Evolutionary conservation across 768 basidiomycete species (phyloP).

Genomic region (Tulasnella sp.): DNA sequence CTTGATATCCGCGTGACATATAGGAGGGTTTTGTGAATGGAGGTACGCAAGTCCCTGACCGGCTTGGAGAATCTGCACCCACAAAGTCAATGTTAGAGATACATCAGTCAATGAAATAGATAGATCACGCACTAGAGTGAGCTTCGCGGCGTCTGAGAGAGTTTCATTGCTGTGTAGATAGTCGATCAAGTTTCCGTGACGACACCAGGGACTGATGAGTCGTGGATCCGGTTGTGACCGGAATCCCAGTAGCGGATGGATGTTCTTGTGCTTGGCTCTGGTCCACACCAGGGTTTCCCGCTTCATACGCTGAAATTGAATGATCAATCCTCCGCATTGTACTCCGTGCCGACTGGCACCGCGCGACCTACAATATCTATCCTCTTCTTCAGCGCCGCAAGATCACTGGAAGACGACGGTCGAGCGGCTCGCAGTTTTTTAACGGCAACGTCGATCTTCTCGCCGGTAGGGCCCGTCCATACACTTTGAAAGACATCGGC

Average conservation of each 20-base stretch:
- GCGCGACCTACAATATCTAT: background rate
- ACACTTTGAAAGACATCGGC: background rate
- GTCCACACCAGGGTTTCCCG: background rate
- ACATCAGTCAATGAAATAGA: background rate
- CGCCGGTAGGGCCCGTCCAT: background rate
- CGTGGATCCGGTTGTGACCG: background rate
- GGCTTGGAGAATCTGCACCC: conserved; percentile 4
- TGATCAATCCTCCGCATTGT: background rate
- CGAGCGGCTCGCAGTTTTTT: background rate
- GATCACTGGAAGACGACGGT: background rate
- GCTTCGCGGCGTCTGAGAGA: background rate
- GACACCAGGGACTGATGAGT: conserved; percentile 5
- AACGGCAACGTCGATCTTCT: background rate
- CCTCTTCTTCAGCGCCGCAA: background rate
- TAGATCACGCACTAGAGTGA: background rate
- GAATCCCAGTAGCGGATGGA: background rate
- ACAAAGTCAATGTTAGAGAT: background rate
- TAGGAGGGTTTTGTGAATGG: conserved; percentile 11
- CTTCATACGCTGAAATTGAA: background rate
- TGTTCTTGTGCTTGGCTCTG: background rate
- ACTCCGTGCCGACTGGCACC: background rate
- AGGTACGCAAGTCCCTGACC: conserved; percentile 15
- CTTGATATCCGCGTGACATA: conserved; percentile 18
- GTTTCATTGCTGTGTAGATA: background rate
- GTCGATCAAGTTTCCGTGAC: background rate